Evolutionary conservation across 1,284 basidiomycete genomes (phyloP), one percentile per base, ranked within the genome.

Genomic region (Apiotrichum montevideense): DNA sequence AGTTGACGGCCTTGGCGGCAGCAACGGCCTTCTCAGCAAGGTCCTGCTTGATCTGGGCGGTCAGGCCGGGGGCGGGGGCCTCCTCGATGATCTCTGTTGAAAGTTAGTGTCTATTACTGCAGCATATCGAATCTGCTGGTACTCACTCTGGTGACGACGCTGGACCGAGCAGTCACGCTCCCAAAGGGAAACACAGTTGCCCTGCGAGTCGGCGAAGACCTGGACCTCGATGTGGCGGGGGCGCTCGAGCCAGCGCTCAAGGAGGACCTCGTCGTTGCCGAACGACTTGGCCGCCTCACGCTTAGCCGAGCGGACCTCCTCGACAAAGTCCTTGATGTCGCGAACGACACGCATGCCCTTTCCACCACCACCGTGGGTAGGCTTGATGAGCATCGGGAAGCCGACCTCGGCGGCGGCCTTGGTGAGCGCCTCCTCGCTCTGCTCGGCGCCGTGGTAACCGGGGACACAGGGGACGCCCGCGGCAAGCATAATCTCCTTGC

Each of bases 141-240:
- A 73, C 71, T 56, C 52, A 75, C 73, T 96, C 79, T 96, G 92
- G 69, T 94, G 93, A 58, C 93, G 80, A 64, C 94, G 79, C 77
- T 97, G 94, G 10, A 96, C 92, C 0, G 90, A 93, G 71, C 93
- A 97, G 71, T 97, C 93, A 48, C 93, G 81, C 75, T 95, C 92
- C 86, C 90, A 94, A 35, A 96, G 80, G 71, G 89, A 90, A 29
- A 95, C 87, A 6, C 85, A 87, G 55, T 83, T 83, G 15, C 90
- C 89, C 35, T 80, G 75, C 14, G 75, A 79, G 77, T 94, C 91
- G 13, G 88, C 88, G 72, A 94, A 94, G 6, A 94, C 86, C 73
- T 93, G 90, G 10, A 94, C 90, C 71, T 94, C 90, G 37, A 94
- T 84, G 71, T 93, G 89, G 58, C 90, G 81, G 13, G 90, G 90